Evolutionary conservation across 164 flowering plant species (phyloP).

Genomic region (Macadamia integrifolia): DNA sequence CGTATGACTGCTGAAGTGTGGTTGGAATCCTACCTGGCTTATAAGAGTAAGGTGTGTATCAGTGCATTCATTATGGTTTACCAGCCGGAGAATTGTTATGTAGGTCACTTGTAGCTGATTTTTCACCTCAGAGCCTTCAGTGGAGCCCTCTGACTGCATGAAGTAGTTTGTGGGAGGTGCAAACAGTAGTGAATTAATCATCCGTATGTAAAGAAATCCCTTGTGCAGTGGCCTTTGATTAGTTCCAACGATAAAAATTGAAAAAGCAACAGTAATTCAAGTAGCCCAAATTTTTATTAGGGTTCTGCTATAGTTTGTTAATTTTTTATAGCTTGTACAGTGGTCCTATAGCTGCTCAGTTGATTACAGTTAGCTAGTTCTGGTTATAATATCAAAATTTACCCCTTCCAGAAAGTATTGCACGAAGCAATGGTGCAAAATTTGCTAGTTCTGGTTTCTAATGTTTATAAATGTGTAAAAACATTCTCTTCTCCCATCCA

Average conservation of each 20-base stretch:
- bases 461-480: no score
- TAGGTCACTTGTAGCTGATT: background rate
- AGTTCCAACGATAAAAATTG: background rate
- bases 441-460: no score
- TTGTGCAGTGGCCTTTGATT: background rate
- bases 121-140: background rate
- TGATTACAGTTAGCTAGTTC: no score
- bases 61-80: background rate
- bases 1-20: slow-evolving; percentile 21
- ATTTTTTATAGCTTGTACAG: no score
- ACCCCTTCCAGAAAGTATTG: no score
- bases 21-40: background rate
- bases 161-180: background rate
- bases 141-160: background rate
- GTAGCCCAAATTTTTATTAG: no score
- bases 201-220: background rate
- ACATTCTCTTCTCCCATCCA: no score
- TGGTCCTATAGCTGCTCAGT: no score
- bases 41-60: background rate
- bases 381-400: no score
- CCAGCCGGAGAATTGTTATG: background rate
- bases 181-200: background rate
- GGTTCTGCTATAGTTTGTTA: no score
- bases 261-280: no score
- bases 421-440: no score